Base-by-base conservation (phyloP, 2,329 filamentous ascomycete genomes). In the Elsinoe australis region DNA sequence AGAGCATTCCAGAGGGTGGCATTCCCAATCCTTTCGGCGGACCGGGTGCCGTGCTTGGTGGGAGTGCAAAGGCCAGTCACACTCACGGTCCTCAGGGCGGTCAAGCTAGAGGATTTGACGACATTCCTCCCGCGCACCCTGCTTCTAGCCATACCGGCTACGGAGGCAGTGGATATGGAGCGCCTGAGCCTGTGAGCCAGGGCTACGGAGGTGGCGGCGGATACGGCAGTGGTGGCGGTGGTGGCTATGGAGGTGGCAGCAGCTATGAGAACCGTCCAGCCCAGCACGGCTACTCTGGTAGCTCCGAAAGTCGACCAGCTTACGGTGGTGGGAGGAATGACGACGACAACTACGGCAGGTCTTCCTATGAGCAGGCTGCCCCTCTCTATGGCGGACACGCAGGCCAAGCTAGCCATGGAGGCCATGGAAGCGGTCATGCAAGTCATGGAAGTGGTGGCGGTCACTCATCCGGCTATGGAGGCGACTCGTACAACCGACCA, bases 1-100 rank as follows among this genome's bases (percentile, higher is more conserved):
- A 48, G 24, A 48, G 33, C 14, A 39, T 48, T 10, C 45, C 45
- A 12, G 32, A 48, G 24, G 45, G 62, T 18, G 45, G 45, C 21
- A 48, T 48, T 29, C 45, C 45, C 10, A 48, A 48, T 18, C 45
- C 45, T 5, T 48, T 48, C 14, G 33, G 38, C 34, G 44, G 34
- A 17, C 42, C 26, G 8, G 49, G 34, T 32, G 17, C 32, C 29
- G 42, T 39, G 7, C 42, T 41, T 17, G 49, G 42, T 10, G 42
- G 35, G 2, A 18, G 33, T 29, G 26, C 26, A 29, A 44, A 44
- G 4, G 39, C 39, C 8, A 24, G 39, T 32, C 39, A 44, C 17
- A 17, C 39, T 5, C 39, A 44, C 17, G 39, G 39, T 18, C 39
- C 39, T 12, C 21, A 24, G 3, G 38, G 38, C n/a, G 38, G 38